Percentiles rank a stretch among this genome's conserved stretches.
phyloP scores from a whole-genome alignment of 2,329 filamentous ascomycete genomes.

The Alternaria consortialis region DNA sequence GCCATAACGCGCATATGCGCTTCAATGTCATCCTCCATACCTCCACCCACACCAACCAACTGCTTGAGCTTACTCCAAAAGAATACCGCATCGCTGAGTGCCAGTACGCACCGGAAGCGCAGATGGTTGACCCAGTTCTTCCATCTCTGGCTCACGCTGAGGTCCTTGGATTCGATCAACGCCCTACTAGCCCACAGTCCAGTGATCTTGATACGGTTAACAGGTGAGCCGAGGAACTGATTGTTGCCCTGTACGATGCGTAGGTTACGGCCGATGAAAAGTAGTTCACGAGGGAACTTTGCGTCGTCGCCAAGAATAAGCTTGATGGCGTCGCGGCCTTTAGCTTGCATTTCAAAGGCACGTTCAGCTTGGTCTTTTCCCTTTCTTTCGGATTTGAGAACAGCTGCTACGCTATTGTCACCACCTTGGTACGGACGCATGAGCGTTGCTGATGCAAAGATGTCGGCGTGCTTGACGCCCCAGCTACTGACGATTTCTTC shows the following conservation, averaged over 20 bases:
- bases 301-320: constrained; percentile 84
- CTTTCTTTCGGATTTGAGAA: constrained; percentile 63
- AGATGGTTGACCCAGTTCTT: constrained; percentile 78
- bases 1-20: constrained; percentile 86
- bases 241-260: constrained; percentile 94
- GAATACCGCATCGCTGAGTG: constrained; percentile 81
- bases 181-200: constrained; percentile 88
- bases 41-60: constrained; percentile 76
- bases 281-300: constrained; percentile 88
- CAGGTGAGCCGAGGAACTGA: constrained; percentile 86
- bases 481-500: constrained; percentile 75
- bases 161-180: constrained; percentile 76
- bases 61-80: constrained; percentile 82
- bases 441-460: constrained; percentile 90
- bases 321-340: constrained; percentile 75
- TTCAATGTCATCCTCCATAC: constrained; percentile 96
- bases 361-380: constrained; percentile 65
- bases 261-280: constrained; percentile 92
- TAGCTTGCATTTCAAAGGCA: constrained; percentile 82
- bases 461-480: constrained; percentile 88
- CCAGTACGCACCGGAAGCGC: constrained; percentile 80
- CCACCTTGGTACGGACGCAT: constrained; percentile 92
- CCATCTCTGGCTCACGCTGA: constrained; percentile 69
- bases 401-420: constrained; percentile 70
- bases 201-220: constrained; percentile 93